Percentiles rank a stretch among this genome's conserved stretches.
phyloP scores from a whole-genome alignment of 805 yeast genomes.

The Saturnispora galanensis region DNA sequence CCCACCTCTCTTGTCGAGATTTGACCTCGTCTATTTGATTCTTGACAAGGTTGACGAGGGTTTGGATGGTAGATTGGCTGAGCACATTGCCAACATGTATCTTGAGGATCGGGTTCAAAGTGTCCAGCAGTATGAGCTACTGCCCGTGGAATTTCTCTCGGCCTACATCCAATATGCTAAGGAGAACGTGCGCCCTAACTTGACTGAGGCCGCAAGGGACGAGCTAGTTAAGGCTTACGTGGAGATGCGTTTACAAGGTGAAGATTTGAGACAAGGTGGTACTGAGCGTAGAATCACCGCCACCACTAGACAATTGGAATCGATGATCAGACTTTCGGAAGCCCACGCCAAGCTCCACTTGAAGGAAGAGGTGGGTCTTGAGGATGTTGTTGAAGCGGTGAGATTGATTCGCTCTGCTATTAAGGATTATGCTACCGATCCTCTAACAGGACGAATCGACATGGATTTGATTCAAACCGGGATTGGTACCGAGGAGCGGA shows the following conservation, averaged over 20 bases:
- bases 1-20: conserved; percentile 90
- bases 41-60: conserved; percentile 86
- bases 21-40: conserved; percentile 86
- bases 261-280: conserved; percentile 56
- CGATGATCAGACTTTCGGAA: conserved; percentile 88
- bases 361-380: conserved; percentile 55
- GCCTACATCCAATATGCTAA: conserved; percentile 91
- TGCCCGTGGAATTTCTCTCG: conserved; percentile 83
- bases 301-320: conserved; percentile 92
- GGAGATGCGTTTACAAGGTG: conserved; percentile 89
- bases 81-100: conserved; percentile 85
- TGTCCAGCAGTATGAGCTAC: conserved; percentile 54
- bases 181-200: conserved; percentile 68
- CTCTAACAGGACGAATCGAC: conserved; percentile 91
- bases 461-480: conserved; percentile 98
- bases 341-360: conserved; percentile 97
- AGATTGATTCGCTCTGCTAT: conserved; percentile 88
- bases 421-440: conserved; percentile 97
- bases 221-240: conserved; percentile 85
- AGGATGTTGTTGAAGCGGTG: conserved; percentile 89
- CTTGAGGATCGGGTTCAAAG: conserved; percentile 76
- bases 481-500: conserved; percentile 77
- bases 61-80: conserved; percentile 77
- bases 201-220: conserved; percentile 70
- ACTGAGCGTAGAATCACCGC: conserved; percentile 92